Percentiles rank a stretch among this genome's conserved stretches.
Conservation (phyloP, 371 early-diverging fungal genomes). For the Mortierella sp. region DNA sequence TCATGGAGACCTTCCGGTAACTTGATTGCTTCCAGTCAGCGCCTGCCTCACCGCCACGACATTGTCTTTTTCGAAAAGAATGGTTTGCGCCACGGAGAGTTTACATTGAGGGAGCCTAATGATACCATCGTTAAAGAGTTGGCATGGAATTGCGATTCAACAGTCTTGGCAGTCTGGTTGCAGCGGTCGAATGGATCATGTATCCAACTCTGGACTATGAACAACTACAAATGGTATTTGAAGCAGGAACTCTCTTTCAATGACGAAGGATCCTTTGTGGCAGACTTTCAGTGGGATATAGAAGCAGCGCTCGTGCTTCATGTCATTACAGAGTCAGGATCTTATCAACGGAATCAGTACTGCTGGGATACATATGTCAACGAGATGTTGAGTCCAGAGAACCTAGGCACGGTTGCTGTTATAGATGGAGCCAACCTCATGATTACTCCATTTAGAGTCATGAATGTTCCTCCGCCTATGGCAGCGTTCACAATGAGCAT, state of each 20-base stretch:
- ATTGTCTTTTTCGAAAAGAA: slow-evolving; percentile 95
- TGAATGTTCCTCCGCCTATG: slow-evolving; percentile 98
- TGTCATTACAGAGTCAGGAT: slow-evolving; percentile 61
- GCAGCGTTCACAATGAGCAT: slow-evolving; percentile 58
- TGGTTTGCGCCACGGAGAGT: slow-evolving; percentile 95
- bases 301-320: slow-evolving; percentile 74
- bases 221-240: slow-evolving; percentile 97
- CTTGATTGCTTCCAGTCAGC: slow-evolving; percentile 86
- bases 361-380: slow-evolving; percentile 68
- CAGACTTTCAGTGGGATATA: slow-evolving; percentile 76
- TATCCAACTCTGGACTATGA: slow-evolving; percentile 92
- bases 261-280: slow-evolving; percentile 52
- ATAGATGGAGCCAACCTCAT: slow-evolving; percentile 77
- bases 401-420: slow-evolving; percentile 78
- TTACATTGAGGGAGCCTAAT: slow-evolving; percentile 73
- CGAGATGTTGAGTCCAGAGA: slow-evolving; percentile 62
- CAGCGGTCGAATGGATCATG: slow-evolving; percentile 36
- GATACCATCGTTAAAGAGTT: slow-evolving; percentile 57
- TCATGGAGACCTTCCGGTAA: slow-evolving; percentile 93
- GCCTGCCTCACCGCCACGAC: slow-evolving; percentile 83
- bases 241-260: slow-evolving; percentile 77
- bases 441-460: slow-evolving; percentile 86
- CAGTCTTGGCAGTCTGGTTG: slow-evolving; percentile 83
- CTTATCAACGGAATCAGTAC: slow-evolving; percentile 66
- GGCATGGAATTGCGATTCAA: slow-evolving; percentile 90